phyloP scores from a whole-genome alignment of 2,329 filamentous ascomycete genomes.

The Coleophoma crateriformis region DNA sequence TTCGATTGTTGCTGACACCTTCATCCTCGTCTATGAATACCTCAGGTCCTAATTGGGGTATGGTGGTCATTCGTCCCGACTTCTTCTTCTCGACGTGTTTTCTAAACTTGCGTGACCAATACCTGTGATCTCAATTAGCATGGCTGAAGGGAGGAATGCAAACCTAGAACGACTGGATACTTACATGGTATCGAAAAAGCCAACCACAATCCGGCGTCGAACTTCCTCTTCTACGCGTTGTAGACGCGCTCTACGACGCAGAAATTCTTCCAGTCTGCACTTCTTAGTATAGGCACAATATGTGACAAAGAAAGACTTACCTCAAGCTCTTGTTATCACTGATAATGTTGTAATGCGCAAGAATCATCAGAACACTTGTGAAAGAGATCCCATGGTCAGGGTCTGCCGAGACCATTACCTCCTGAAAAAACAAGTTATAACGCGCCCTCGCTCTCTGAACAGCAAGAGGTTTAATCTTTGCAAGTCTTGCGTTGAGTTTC shows the following conservation, averaged over 20 bases:
- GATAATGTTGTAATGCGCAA: constrained; percentile 98
- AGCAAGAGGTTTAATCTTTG: constrained; percentile 65
- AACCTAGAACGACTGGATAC: constrained; percentile 18
- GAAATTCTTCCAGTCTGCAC: constrained; percentile 79
- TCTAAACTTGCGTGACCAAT: constrained; percentile 81
- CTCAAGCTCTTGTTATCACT: constrained; percentile 92
- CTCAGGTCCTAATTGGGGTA: constrained; percentile 79
- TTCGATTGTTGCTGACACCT: constrained; percentile 16
- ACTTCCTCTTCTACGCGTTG: constrained; percentile 95
- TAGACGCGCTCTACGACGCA: constrained; percentile 81
- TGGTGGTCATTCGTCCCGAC: constrained; percentile 67
- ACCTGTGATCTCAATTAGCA: constrained; percentile 34
- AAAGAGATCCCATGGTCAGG: constrained; percentile 87
- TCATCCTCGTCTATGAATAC: constrained; percentile 83
- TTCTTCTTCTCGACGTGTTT: constrained; percentile 67
- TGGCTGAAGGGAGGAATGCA: constrained; percentile 12
- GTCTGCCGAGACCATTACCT: constrained; percentile 90
- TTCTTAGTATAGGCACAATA: constrained; percentile 3
- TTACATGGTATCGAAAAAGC: constrained; percentile 90
- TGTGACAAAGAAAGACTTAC: constrained; percentile 36
- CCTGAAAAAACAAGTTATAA: constrained; percentile 95
- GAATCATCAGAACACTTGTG: constrained; percentile 85
- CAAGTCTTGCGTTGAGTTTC: constrained; percentile 68
- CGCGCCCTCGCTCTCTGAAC: constrained; percentile 71
- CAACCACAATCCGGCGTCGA: constrained; percentile 80